A percentile compares a stretch with the other conserved stretches of the same genome.
Conservation (phyloP, 768 basidiomycete species). For the Rhodosporidiobolus sp. region DNA sequence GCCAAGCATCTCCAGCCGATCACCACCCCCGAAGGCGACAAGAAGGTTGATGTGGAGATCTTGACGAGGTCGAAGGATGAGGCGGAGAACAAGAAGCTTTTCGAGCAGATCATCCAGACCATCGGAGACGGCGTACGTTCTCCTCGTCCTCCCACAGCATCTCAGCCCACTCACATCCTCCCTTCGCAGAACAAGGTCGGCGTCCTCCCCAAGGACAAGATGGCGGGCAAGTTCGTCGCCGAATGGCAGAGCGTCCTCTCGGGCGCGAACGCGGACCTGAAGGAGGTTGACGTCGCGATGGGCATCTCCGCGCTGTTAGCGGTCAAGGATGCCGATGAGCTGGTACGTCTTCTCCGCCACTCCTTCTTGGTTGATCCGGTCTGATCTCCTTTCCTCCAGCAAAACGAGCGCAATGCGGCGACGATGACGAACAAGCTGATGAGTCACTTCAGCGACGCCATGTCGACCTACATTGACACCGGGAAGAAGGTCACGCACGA, state of each 20-base stretch:
- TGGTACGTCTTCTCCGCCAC: constrained; percentile 54
- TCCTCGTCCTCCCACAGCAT: too few relatives aligned
- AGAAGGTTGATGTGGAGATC: constrained; percentile 64
- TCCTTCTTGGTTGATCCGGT: neutral
- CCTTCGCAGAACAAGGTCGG: constrained; percentile 61
- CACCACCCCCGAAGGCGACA: neutral
- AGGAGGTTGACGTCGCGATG: constrained; percentile 71
- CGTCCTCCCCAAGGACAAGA: constrained; percentile 73
- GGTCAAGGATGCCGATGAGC: constrained; percentile 85
- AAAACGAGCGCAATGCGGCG: constrained; percentile 70
- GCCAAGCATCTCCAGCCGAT: constrained; percentile 39
- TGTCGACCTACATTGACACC: constrained; percentile 86
- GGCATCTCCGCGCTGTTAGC: constrained; percentile 75
- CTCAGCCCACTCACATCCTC: neutral
- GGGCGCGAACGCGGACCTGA: constrained; percentile 54
- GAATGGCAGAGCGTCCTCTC: constrained; percentile 64
- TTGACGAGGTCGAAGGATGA: constrained; percentile 53
- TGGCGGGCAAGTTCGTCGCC: constrained; percentile 75
- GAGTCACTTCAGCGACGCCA: constrained; percentile 74
- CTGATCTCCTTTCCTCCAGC: constrained; percentile 54
- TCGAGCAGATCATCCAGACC: constrained; percentile 34
- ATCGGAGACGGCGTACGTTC: constrained; percentile 34
- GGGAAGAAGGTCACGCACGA: constrained; percentile 89
- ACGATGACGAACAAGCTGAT: constrained; percentile 80
- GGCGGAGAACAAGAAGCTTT: constrained; percentile 43